Evolutionary conservation across 2,329 filamentous ascomycete genomes (phyloP).

Genomic region (Aureobasidium uvarum): DNA sequence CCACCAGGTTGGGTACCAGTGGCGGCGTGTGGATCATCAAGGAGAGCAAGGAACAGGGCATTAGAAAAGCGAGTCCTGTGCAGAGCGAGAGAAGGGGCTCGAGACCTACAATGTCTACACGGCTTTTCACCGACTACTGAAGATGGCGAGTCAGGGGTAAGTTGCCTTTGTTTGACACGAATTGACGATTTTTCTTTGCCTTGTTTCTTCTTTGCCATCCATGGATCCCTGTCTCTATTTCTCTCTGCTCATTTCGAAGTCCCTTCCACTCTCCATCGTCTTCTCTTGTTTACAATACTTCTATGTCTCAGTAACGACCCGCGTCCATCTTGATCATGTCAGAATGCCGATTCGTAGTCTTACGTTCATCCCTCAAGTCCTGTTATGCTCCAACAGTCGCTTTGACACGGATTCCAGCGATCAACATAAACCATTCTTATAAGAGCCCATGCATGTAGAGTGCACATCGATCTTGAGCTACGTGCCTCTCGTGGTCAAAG

Average conservation of each 20-base stretch:
- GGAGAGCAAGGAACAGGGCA: conserved; percentile 40
- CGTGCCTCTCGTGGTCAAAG: no score
- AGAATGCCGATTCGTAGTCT: no score
- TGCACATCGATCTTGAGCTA: no score
- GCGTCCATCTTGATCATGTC: no score
- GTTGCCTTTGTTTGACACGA: not conserved
- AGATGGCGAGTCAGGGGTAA: not conserved
- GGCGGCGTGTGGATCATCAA: conserved; percentile 56
- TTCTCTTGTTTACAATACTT: not conserved
- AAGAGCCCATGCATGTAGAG: no score
- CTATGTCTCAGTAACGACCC: not conserved
- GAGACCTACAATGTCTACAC: conserved; percentile 19
- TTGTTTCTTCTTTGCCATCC: not conserved
- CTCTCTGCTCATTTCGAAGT: not conserved
- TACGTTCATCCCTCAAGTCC: no score
- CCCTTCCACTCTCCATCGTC: not conserved
- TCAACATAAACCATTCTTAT: no score
- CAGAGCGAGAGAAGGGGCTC: conserved; percentile 2
- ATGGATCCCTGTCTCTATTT: not conserved
- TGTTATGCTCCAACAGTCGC: no score
- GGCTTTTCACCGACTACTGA: conserved; percentile 27
- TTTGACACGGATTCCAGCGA: no score
- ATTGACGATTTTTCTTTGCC: not conserved
- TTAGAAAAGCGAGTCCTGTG: conserved; percentile 14
- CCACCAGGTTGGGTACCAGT: conserved; percentile 57